Percentiles rank a stretch among this genome's conserved stretches.
Evolutionary conservation across 1,284 basidiomycete species (phyloP).

Genomic region (Inonotus obliquus): DNA sequence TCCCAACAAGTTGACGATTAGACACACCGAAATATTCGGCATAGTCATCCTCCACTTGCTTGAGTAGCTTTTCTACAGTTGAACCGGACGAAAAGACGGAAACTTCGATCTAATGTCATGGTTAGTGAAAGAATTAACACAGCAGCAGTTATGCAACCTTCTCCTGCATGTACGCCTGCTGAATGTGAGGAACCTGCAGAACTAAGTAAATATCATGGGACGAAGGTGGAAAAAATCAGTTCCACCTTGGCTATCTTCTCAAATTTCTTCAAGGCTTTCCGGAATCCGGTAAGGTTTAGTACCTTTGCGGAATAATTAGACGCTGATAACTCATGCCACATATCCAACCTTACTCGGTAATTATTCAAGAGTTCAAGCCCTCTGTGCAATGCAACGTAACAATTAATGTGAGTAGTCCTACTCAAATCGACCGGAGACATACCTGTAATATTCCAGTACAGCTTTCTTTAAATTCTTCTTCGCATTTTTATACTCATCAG

Average conservation of each 20-base stretch:
- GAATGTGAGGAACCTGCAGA: slow-evolving; percentile 32
- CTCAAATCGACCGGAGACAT: slow-evolving; percentile 24
- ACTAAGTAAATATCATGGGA: not conserved
- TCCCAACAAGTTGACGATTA: not conserved
- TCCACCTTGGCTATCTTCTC: slow-evolving; percentile 76
- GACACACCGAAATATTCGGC: slow-evolving; percentile 68
- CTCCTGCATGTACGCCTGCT: slow-evolving; percentile 73
- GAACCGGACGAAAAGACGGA: slow-evolving; percentile 59
- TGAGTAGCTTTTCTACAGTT: slow-evolving; percentile 61
- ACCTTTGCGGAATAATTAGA: slow-evolving; percentile 43
- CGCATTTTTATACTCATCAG: slow-evolving; percentile 78
- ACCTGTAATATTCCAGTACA: slow-evolving; percentile 83
- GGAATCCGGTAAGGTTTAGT: slow-evolving; percentile 85
- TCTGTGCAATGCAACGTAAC: slow-evolving; percentile 29
- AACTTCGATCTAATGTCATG: slow-evolving; percentile 49
- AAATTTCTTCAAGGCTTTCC: slow-evolving; percentile 92
- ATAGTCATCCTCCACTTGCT: slow-evolving; percentile 71
- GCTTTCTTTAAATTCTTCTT: slow-evolving; percentile 82
- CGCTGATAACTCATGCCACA: not conserved
- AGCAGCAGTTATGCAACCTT: slow-evolving; percentile 39
- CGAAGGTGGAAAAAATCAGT: slow-evolving; percentile 8
- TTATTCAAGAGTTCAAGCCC: slow-evolving; percentile 81
- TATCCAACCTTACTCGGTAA: slow-evolving; percentile 59
- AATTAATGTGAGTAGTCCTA: not conserved
- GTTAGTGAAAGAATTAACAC: not conserved